These are phyloP conservation scores for Starmerella vaccinii DNA, from an alignment of 805 yeast species.

Conservation along the genomic window DNA sequence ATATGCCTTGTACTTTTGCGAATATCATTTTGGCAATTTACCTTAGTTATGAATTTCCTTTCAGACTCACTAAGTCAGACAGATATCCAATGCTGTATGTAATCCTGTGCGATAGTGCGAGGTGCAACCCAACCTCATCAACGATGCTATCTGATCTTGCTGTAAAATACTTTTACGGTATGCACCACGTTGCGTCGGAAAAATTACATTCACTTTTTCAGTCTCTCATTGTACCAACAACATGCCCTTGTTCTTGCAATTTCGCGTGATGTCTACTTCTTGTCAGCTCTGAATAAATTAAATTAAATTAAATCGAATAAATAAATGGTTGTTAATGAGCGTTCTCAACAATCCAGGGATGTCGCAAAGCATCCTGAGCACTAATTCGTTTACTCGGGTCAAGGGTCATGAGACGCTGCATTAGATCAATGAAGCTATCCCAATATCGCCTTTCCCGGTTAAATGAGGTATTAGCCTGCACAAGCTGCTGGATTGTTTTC, in stretches of 20 bases:
- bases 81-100: no score
- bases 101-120: no score
- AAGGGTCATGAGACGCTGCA: constrained; percentile 53
- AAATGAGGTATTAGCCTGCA: constrained; percentile 16
- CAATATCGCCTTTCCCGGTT: constrained; percentile 54
- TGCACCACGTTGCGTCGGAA: no score
- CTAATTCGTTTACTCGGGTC: constrained; percentile 65
- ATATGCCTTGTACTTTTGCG: no score
- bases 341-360: constrained; percentile 60
- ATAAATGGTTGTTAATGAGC: constrained; percentile 7
- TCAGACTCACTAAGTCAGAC: no score
- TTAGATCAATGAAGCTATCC: constrained; percentile 67
- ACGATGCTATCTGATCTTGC: no score
- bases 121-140: no score
- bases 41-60: no score
- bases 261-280: background rate
- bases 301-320: background rate
- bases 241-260: background rate
- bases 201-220: no score
- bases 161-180: no score
- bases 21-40: no score
- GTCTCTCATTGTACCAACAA: no score
- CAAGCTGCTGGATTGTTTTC: constrained; percentile 18
- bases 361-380: constrained; percentile 65
- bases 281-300: background rate